Percentiles rank a stretch among this genome's conserved stretches.
Conservation (phyloP, 2,329 filamentous ascomycete species). For the Pezicula neosporulosa region DNA sequence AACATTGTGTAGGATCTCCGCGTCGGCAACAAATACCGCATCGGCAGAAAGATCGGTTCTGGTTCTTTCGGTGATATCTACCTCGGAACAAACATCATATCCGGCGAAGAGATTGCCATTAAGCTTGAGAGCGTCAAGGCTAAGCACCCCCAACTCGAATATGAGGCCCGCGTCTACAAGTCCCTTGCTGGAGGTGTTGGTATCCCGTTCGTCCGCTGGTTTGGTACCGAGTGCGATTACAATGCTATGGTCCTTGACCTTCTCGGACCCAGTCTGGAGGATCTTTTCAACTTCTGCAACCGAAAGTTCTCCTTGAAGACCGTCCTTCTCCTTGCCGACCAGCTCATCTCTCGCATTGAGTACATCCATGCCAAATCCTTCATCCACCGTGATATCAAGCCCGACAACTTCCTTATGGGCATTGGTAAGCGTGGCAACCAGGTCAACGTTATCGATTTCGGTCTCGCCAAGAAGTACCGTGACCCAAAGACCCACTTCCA, state of each 20-base stretch:
- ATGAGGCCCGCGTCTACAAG: slow-evolving; percentile 93
- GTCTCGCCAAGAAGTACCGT: slow-evolving; percentile 98
- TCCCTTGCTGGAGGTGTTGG: slow-evolving; percentile 92
- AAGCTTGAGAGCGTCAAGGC: slow-evolving; percentile 99
- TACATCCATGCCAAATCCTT: slow-evolving; percentile 99
- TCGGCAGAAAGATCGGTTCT: slow-evolving; percentile 97
- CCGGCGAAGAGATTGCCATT: slow-evolving; percentile 98
- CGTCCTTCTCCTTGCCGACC: slow-evolving; percentile 90
- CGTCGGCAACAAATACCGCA: slow-evolving; percentile 99
- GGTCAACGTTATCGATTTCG: slow-evolving; percentile 99
- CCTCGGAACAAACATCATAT: slow-evolving; percentile 99
- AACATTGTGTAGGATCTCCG: slow-evolving; percentile 74
- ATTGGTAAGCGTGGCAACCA: slow-evolving; percentile 99
- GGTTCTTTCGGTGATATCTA: slow-evolving; percentile 99
- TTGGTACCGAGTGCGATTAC: slow-evolving; percentile 99
- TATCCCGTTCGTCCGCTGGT: slow-evolving; percentile 99
- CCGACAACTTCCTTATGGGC: slow-evolving; percentile 99
- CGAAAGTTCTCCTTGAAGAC: slow-evolving; percentile 99
- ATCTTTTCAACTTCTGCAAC: slow-evolving; percentile 99
- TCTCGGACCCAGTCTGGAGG: slow-evolving; percentile 90
- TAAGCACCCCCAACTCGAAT: slow-evolving; percentile 98
- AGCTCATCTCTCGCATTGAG: slow-evolving; percentile 98
- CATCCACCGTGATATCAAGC: slow-evolving; percentile 99
- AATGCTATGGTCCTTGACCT: slow-evolving; percentile 99
- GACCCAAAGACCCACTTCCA: slow-evolving; percentile 99